Evolutionary conservation across 2,329 filamentous ascomycete species (phyloP).

Genomic region (Hypoxylon sp.): DNA sequence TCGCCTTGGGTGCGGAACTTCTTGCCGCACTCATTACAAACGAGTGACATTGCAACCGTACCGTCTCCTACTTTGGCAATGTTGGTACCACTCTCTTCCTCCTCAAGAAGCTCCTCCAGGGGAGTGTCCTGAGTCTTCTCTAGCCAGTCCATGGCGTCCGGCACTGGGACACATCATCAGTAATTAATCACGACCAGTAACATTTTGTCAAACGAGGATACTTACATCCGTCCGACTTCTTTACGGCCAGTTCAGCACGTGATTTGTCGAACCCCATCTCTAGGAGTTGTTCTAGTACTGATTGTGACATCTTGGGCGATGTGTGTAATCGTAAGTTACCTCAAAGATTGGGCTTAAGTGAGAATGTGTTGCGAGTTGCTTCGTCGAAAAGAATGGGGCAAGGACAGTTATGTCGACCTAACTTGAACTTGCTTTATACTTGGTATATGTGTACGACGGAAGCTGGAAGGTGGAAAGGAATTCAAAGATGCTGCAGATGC

Average conservation of each 20-base stretch:
- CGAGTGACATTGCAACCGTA: slow-evolving; percentile 80
- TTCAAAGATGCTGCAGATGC: slow-evolving; percentile 12
- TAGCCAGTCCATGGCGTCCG: slow-evolving; percentile 93
- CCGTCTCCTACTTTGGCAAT: slow-evolving; percentile 76
- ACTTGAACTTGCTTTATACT: slow-evolving; percentile 7
- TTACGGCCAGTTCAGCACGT: slow-evolving; percentile 84
- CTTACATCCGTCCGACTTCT: slow-evolving; percentile 84
- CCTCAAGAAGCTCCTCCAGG: slow-evolving; percentile 81
- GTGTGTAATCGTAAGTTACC: slow-evolving; percentile 29
- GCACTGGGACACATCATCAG: slow-evolving; percentile 66
- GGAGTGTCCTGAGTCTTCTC: slow-evolving; percentile 91
- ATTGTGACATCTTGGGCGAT: slow-evolving; percentile 64
- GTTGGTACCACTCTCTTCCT: slow-evolving; percentile 65
- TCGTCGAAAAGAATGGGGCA: slow-evolving; percentile 30
- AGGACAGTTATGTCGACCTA: slow-evolving; percentile 5
- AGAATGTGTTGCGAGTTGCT: slow-evolving; percentile 37
- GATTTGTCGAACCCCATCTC: slow-evolving; percentile 87
- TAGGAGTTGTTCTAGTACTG: slow-evolving; percentile 71
- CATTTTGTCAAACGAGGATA: slow-evolving; percentile 38
- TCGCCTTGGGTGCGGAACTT: slow-evolving; percentile 84
- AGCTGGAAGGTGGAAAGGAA: slow-evolving; percentile 17
- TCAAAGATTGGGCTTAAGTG: slow-evolving; percentile 29
- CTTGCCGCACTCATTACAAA: slow-evolving; percentile 97
- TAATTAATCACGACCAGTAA: slow-evolving; percentile 11
- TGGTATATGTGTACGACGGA: slow-evolving; percentile 2